Evolutionary conservation across 441 rosid genomes (phyloP).

Genomic region (Gossypium gossypioides): DNA sequence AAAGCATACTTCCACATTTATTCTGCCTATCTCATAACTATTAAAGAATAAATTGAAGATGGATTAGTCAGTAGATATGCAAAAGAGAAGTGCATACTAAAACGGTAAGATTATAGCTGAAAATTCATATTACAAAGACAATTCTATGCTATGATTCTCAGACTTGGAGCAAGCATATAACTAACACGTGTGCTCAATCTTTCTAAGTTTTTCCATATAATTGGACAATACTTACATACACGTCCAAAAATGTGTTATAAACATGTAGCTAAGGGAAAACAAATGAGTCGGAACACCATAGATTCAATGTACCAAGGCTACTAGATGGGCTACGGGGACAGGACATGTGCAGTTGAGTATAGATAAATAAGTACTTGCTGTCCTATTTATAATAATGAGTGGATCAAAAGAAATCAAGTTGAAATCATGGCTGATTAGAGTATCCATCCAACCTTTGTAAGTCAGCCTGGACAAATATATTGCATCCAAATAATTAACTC

Average conservation of each 20-base stretch:
- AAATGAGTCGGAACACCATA: neutral
- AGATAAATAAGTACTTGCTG: neutral
- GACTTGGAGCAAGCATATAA: neutral
- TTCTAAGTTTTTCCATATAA: neutral
- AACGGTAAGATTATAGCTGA: neutral
- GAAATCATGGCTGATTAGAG: conserved; percentile 2
- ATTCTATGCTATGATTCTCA: neutral
- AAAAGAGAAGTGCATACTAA: neutral
- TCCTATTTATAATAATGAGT: neutral
- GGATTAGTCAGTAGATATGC: neutral
- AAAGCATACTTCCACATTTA: neutral
- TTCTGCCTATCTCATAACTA: neutral
- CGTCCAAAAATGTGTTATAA: too few relatives aligned
- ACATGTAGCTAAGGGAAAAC: too few relatives aligned
- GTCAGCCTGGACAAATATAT: neutral
- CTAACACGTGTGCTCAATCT: neutral
- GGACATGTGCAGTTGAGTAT: too few relatives aligned
- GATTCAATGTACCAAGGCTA: neutral
- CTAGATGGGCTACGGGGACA: neutral
- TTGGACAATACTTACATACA: neutral
- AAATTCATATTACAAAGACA: neutral
- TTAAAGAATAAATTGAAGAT: neutral
- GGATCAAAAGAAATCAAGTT: neutral
- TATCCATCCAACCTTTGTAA: neutral
- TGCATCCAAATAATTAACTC: neutral